Base-by-base conservation (phyloP, 352 stramenopile genomes). In the Detonula confervacea region DNA sequence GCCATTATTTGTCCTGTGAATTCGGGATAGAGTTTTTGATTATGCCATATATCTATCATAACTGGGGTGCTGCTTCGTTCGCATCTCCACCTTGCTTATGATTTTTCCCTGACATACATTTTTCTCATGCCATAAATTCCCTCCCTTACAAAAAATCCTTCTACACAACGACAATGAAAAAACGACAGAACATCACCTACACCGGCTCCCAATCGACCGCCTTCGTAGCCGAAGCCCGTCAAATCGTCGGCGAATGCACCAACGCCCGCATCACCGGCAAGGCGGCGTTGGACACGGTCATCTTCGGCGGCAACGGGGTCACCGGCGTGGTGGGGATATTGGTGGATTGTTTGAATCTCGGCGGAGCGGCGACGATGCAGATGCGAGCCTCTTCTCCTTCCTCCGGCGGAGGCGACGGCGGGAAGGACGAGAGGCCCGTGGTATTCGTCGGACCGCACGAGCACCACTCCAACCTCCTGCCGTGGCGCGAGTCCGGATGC, bases 391-490 rank as follows among this genome's bases (percentile, higher is more conserved):
- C n/a, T n/a, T n/a, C n/a, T n/a, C n/a, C n/a, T n/a, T n/a, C n/a
- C n/a, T n/a, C n/a, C n/a, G n/a, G n/a, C n/a, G 35, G 35, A 44
- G 35, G 35, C 6, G 35, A 44, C 6, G 35, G 12, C 6, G 12
- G 35, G 6, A 12, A 20, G 25, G 46, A 73, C 39, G 78, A 67
- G 18, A 55, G 71, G n/a, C 78, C 87, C 0, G 91, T 96, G 0
- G 92, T 98, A 6, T 94, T 98, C 60, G 95, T 98, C 55, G 95
- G 95, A 44, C 96, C 96, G 4, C 98, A 97, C 65, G 97, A 98
- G 81, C 97, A 99, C 84, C 97, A 99, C 82, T 98, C 95, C 30
- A 99, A 99, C 87, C 76, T 99, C 12, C 82, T 99, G 8, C 96
- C 96, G 2, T 99, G 97, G 97, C 83, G 97, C 51, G 97, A 99